Base-by-base conservation (phyloP, 805 yeast genomes). In the Yamadazyma sp. region DNA sequence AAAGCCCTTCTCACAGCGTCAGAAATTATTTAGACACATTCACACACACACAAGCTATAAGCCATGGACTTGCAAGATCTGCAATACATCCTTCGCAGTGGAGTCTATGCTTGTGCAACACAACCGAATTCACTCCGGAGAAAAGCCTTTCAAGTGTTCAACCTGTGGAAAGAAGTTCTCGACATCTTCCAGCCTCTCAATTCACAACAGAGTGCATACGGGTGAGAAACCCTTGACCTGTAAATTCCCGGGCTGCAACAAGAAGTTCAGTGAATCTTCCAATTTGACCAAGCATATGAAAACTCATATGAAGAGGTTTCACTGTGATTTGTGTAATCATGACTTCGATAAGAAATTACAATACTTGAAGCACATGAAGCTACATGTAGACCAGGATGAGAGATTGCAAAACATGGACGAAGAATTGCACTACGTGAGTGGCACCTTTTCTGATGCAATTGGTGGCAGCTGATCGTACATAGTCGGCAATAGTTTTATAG, bases 221-320 rank as follows among this genome's bases (percentile, higher is more conserved):
- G 97, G 97, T 2, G 91, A 84, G 42, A 87, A 84, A 58, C 97
- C 97, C 3, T 65, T 91, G 47, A 66, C 60, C 22, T 91, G 98
- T 60, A 81, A 80, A 45, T 75, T 76, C 61, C 87, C 86, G 0
- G 82, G 85, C 1, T 91, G 99, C 57, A 82, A 78, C 12, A 89
- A 86, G 57, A 61, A 86, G 37, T 91, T 91, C 55, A 82, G 91
- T 42, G 98, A 93, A 59, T 80, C 91, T 32, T 83, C 95, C 12
- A 93, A 91, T 57, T 67, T 91, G 49, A 81, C 85, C 14, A 91
- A 91, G 52, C 99, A 91, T 58, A 74, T 87, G 80, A 83, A 76
- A 53, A 83, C 80, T 1, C 99, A 91, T 57, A 62, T 66, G 28
- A 37, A 35, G 21, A 23, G 23, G 11, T 37, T 41, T 14, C 7